phyloP scores from a whole-genome alignment of 495 filamentous ascomycete species.

The Penicillium taxi region DNA sequence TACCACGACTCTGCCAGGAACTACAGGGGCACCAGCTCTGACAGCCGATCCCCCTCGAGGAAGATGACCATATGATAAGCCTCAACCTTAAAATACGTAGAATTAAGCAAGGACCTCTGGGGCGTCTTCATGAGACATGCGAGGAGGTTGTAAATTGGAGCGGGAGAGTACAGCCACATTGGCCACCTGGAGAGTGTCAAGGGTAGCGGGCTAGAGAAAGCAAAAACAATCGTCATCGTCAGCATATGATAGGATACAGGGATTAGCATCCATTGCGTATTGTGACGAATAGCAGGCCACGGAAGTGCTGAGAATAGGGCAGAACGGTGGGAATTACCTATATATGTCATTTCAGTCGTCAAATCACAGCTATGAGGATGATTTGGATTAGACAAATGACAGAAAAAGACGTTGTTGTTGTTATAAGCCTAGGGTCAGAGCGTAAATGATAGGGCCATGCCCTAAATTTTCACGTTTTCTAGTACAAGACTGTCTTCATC shows the following conservation, averaged over 20 bases:
- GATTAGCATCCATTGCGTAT: background rate
- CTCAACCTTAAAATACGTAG: slow-evolving; percentile 18
- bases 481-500: too few relatives aligned
- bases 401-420: slow-evolving; percentile 19
- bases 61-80: slow-evolving; percentile 6
- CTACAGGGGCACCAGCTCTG: slow-evolving; percentile 12
- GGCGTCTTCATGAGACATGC: slow-evolving; percentile 20
- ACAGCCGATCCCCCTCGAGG: slow-evolving; percentile 8
- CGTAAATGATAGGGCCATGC: slow-evolving; percentile 6
- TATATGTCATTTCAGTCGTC: slow-evolving; percentile 16
- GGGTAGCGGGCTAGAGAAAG: background rate
- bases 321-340: background rate
- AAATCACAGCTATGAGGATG: slow-evolving; percentile 11
- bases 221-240: background rate
- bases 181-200: background rate
- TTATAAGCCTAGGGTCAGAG: slow-evolving; percentile 17
- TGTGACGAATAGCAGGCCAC: background rate
- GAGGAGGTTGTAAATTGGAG: slow-evolving; percentile 15
- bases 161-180: background rate
- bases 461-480: slow-evolving; percentile 19
- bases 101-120: slow-evolving; percentile 35
- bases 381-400: slow-evolving; percentile 19
- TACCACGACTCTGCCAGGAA: slow-evolving; percentile 6
- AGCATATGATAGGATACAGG: background rate
- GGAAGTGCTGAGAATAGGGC: background rate